phyloP scores from a whole-genome alignment of 2,329 filamentous ascomycete species.

The Beauveria sp. region DNA sequence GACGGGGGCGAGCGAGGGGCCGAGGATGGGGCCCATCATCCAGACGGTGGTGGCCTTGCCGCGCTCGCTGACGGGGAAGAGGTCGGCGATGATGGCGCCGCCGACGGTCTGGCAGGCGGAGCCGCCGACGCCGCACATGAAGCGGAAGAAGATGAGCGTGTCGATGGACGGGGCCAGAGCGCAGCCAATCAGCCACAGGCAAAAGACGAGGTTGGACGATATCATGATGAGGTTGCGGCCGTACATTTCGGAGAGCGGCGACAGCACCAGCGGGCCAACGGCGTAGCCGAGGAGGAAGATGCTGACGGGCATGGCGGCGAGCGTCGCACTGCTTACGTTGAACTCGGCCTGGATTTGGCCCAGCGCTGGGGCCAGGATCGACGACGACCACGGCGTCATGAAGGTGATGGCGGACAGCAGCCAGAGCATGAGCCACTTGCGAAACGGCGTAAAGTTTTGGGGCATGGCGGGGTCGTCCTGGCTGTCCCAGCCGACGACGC shows the following conservation, averaged over 20 bases:
- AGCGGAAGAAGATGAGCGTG: slow-evolving; percentile 51
- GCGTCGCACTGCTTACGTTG: slow-evolving; percentile 30
- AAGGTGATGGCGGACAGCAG: slow-evolving; percentile 55
- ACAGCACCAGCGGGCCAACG: slow-evolving; percentile 49
- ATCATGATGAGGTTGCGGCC: slow-evolving; percentile 52
- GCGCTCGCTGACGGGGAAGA: slow-evolving; percentile 40
- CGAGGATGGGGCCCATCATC: slow-evolving; percentile 51
- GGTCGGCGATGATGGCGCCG: slow-evolving; percentile 47
- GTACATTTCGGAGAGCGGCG: slow-evolving; percentile 57
- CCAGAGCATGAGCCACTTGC: slow-evolving; percentile 51
- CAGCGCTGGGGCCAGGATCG: slow-evolving; percentile 48
- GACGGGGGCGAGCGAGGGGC: slow-evolving; percentile 39
- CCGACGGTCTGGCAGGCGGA: slow-evolving; percentile 47
- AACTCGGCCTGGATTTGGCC: slow-evolving; percentile 36
- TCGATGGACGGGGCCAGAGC: slow-evolving; percentile 48
- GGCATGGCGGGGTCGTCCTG: slow-evolving; percentile 51
- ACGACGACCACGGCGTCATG: slow-evolving; percentile 58
- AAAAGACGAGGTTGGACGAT: slow-evolving; percentile 51
- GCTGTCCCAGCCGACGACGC: slow-evolving; percentile 53
- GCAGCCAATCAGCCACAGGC: slow-evolving; percentile 56
- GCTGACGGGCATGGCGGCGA: slow-evolving; percentile 46
- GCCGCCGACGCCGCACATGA: slow-evolving; percentile 52
- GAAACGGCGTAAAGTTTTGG: slow-evolving; percentile 46
- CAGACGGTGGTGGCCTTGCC: slow-evolving; percentile 43
- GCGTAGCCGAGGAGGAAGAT: slow-evolving; percentile 56